These are phyloP conservation scores for Pyrenophora graminea DNA, from an alignment of 2,329 filamentous ascomycete species.

Conservation along the genomic window DNA sequence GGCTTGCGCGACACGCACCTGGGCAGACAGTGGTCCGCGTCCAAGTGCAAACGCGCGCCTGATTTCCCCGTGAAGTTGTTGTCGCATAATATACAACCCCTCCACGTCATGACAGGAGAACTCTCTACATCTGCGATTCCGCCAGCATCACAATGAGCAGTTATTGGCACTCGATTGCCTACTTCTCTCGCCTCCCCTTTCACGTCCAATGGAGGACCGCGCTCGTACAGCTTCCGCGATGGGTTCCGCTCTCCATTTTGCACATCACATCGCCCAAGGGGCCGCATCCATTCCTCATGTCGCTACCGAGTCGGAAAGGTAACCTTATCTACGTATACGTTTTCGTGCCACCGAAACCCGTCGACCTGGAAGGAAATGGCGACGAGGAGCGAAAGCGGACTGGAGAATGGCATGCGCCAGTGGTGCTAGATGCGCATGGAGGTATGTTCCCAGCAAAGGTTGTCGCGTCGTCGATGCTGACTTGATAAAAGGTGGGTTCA, in stretches of 20 bases:
- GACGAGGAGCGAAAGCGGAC: conserved; percentile 23
- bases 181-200: conserved; percentile 44
- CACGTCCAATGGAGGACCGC: conserved; percentile 43
- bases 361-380: conserved; percentile 31
- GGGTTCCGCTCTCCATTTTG: conserved; percentile 43
- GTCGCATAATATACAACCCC: not conserved
- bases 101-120: conserved; percentile 5
- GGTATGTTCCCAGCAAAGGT: not conserved
- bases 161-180: conserved; percentile 36
- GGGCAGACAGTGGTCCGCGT: conserved; percentile 7
- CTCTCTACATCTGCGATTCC: not conserved
- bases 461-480: not conserved
- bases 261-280: conserved; percentile 48
- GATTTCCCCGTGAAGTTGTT: conserved; percentile 4
- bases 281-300: conserved; percentile 49
- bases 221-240: conserved; percentile 45
- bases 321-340: conserved; percentile 48
- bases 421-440: conserved; percentile 46
- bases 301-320: conserved; percentile 47
- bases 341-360: conserved; percentile 47
- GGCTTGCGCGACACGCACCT: conserved; percentile 11
- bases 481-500: conserved; percentile 48
- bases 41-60: conserved; percentile 1
- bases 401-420: conserved; percentile 44
- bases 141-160: conserved; percentile 32